phyloP scores from a whole-genome alignment of 2,329 filamentous ascomycete genomes.

The Diaporthe sp. region DNA sequence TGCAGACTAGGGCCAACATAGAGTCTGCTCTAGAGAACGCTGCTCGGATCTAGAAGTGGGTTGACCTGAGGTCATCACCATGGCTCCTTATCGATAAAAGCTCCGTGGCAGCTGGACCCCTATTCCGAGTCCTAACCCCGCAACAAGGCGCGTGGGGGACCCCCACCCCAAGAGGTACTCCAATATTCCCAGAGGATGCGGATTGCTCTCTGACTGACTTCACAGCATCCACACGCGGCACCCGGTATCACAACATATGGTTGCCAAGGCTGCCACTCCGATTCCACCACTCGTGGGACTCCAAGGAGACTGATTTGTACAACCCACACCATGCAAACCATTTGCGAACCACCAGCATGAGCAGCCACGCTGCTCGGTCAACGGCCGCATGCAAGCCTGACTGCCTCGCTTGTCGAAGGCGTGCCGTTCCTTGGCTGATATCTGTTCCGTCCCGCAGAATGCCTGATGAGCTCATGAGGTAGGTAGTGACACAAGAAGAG shows the following conservation, averaged over 20 bases:
- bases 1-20: not conserved
- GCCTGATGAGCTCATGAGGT: not conserved
- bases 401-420: not conserved
- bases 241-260: not conserved
- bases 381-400: not conserved
- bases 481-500: not conserved
- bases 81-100: conserved; percentile 22
- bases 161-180: not conserved
- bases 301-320: not conserved
- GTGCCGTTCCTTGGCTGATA: not conserved
- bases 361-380: not conserved
- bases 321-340: not conserved
- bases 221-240: not conserved
- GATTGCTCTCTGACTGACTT: not conserved
- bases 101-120: not conserved
- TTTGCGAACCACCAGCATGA: not conserved
- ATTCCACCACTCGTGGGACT: not conserved
- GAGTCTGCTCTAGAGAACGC: not conserved
- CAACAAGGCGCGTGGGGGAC: not conserved
- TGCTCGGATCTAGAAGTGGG: too few species aligned
- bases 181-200: not conserved
- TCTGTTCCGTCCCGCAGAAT: not conserved
- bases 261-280: not conserved
- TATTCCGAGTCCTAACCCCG: conserved; percentile 11
- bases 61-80: conserved; percentile 19